Evolutionary conservation across 305 asterid genomes (phyloP), one percentile per base, ranked within the genome.

Genomic region (Nicotiana rustica): DNA sequence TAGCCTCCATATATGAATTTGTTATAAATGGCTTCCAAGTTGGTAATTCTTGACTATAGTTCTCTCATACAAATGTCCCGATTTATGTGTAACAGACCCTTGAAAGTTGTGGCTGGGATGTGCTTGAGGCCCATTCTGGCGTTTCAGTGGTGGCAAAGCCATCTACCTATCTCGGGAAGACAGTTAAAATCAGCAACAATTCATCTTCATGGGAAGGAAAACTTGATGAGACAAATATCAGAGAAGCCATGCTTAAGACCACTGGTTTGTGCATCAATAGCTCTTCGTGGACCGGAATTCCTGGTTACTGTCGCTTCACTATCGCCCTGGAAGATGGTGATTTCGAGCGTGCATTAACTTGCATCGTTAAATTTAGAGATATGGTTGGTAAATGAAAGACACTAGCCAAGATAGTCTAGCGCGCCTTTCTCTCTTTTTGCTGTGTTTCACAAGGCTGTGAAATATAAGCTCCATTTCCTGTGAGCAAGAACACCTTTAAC

Each of bases 231-330:
- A 85, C 92, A 17, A 97, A 94, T 82, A 90, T 95, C 82, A 91
- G 99, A 83, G 97, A 95, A 77, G 95, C 97, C 65, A 83, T 97
- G 90, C 88, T 93, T 10, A 85, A 70, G 61, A 82, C 91, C 92
- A 95, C 98, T 0, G 97, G 98, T 77, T 85, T 97, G 87, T 97
- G 99, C 92, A 97, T 95, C 89, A 95, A 97, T 68, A 93, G 99
- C 75, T 90, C 95, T 36, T 82, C 90, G 0, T 97, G 98, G 99
- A 97, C 97, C 0, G 99, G 99, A 57, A 90, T 93, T 75, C 95
- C 98, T 6, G 97, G 98, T 19, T 92, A 92, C 83, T 95, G 99
- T 86, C 96, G 99, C 81, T 94, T 97, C 89, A 91, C 95, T 78
- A 84, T 92, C 38, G 99, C 97, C 67, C 81, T 97, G 88, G 97